Evolutionary conservation across 257 asterid genomes (phyloP).

Genomic region (Capsicum baccatum): DNA sequence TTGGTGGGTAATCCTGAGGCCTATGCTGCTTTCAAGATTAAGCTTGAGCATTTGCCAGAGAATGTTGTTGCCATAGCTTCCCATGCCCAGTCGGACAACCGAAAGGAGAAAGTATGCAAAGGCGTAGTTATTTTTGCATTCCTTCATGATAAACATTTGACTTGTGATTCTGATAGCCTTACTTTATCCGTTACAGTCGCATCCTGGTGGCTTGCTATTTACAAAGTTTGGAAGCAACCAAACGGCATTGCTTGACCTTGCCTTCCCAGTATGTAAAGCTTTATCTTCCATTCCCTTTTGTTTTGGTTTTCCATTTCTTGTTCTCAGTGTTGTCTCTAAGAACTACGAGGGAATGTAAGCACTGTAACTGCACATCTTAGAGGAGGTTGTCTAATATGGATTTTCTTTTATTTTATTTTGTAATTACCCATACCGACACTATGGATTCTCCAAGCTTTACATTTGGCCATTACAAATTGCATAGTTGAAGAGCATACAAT

Average conservation of each 20-base stretch:
- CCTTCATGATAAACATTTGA: background rate
- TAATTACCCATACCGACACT: background rate
- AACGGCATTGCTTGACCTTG: constrained; percentile 87
- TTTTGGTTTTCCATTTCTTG: background rate
- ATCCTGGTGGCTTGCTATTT: constrained; percentile 81
- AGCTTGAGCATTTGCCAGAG: constrained; percentile 79
- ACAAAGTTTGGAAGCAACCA: constrained; percentile 90
- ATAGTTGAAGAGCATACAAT: background rate
- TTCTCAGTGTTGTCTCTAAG: background rate
- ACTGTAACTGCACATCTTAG: background rate
- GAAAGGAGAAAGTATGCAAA: constrained; percentile 85
- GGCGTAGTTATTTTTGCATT: constrained; percentile 13
- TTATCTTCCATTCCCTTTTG: background rate
- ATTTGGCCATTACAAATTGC: background rate
- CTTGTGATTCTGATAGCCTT: constrained; percentile 24
- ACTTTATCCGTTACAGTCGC: constrained; percentile 57
- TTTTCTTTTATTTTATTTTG: background rate
- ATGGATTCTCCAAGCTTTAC: background rate
- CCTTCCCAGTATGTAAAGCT: constrained; percentile 69
- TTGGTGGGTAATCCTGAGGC: constrained; percentile 74
- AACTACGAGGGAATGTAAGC: background rate
- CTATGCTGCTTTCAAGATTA: constrained; percentile 62
- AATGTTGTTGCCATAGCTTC: constrained; percentile 80
- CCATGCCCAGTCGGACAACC: constrained; percentile 78
- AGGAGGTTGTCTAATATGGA: background rate